These are phyloP conservation scores for Rheum nobile DNA, from an alignment of 148 eudicot species.

Conservation along the genomic window DNA sequence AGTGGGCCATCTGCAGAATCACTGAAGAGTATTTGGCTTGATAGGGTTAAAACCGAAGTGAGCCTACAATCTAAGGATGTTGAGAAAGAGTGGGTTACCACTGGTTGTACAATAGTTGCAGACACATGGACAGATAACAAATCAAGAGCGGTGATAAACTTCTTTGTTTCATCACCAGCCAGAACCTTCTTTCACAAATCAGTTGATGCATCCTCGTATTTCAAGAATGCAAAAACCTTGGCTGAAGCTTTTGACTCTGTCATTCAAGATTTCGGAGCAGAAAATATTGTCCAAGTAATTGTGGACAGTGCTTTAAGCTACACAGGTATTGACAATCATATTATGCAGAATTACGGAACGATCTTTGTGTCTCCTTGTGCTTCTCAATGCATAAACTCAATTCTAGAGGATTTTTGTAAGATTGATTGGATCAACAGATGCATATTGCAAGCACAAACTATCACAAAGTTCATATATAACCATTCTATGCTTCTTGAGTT, in stretches of 20 bases:
- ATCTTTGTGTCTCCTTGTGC: slow-evolving; percentile 90
- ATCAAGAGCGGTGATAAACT: slow-evolving; percentile 72
- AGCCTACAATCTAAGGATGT: slow-evolving; percentile 50
- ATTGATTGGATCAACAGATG: slow-evolving; percentile 85
- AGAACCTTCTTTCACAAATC: slow-evolving; percentile 90
- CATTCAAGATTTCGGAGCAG: slow-evolving; percentile 74
- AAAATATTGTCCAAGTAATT: slow-evolving; percentile 78
- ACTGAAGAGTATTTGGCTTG: slow-evolving; percentile 66
- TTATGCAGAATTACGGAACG: slow-evolving; percentile 54
- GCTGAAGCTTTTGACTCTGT: slow-evolving; percentile 77
- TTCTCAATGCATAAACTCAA: slow-evolving; percentile 66
- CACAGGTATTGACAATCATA: slow-evolving; percentile 66
- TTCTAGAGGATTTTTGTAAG: slow-evolving; percentile 78
- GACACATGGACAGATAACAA: slow-evolving; percentile 96
- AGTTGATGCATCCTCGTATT: slow-evolving; percentile 71
- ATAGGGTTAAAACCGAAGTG: slow-evolving; percentile 55
- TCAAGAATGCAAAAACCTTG: slow-evolving; percentile 53
- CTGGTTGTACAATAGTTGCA: slow-evolving; percentile 89
- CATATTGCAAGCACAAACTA: slow-evolving; percentile 66
- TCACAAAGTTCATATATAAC: slow-evolving; percentile 74
- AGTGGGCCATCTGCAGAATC: slow-evolving; percentile 73
- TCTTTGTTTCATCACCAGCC: slow-evolving; percentile 88
- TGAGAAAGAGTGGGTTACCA: slow-evolving; percentile 81
- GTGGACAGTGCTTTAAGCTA: slow-evolving; percentile 61
- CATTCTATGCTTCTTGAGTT: slow-evolving; percentile 48